Base-by-base conservation (phyloP, 371 early-diverging fungal genomes). In the Syncephalastrum contaminatum region DNA sequence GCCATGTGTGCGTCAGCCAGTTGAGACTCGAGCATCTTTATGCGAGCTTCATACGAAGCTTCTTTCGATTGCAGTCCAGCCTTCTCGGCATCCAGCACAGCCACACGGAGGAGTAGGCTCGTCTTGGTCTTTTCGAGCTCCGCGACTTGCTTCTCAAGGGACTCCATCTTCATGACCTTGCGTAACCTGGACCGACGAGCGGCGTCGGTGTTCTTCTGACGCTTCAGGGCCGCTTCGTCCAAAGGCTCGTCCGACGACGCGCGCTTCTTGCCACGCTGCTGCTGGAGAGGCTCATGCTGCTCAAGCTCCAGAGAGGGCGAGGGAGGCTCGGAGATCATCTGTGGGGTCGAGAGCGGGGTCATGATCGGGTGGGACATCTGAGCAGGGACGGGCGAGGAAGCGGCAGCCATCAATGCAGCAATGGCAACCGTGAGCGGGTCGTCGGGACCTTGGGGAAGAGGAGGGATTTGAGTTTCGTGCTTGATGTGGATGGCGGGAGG, bases 201-300 rank as follows among this genome's bases (percentile, higher is more conserved):
- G 2, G 95, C 94, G 63, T 93, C 92, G 15, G 92, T 93, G 77
- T 93, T 93, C 80, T 88, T 89, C 56, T 81, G 81, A 44, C 89
- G 87, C 74, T 89, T 89, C 53, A 85, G 72, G 21, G 84, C 77
- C 21, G 84, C 69, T 72, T 87, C 86, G 40, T 86, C 84, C 54
- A 40, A 5, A 40, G 52, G 40, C 1, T 40, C 43, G 1, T 21
- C 53, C 6, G 21, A 10, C 20, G 43, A 36, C 8, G 48, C 22
- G 25, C 43, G 36, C 36, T 30, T 30, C 36, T 30, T 30, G 36
- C 36, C 36, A 30, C 36, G 36, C 36, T 30, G 36, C 10, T 30
- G 36, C 8, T 30, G 36, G 12, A 30, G 5, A 2, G 36, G 36
- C 36, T 30, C 36, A 30, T 6, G 36, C 36, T 30, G 36, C 36